A percentile compares a stretch with the other conserved stretches of the same genome.
phyloP scores from a whole-genome alignment of 441 rosid genomes.

The Manihot esculenta region DNA sequence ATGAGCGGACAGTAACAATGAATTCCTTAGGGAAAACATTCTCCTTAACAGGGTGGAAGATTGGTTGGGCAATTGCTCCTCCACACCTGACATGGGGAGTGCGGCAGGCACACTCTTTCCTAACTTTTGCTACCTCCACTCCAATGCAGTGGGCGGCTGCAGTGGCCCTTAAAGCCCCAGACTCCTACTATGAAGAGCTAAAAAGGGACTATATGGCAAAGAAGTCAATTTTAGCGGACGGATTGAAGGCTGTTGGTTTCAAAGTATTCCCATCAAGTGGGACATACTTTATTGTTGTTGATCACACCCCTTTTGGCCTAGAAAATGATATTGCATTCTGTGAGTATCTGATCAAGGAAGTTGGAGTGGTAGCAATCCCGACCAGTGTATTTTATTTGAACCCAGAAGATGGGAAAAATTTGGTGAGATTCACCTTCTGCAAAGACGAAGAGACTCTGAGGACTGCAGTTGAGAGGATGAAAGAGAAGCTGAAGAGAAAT shows the following conservation, averaged over 20 bases:
- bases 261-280: conserved; percentile 85
- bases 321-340: conserved; percentile 79
- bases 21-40: conserved; percentile 90
- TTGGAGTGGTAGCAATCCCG: conserved; percentile 84
- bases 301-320: conserved; percentile 82
- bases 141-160: conserved; percentile 80
- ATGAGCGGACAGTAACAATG: conserved; percentile 79
- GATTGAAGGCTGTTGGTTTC: conserved; percentile 81
- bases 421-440: conserved; percentile 89
- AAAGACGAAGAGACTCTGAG: conserved; percentile 82
- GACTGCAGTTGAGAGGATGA: conserved; percentile 83
- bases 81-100: conserved; percentile 92
- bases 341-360: conserved; percentile 87
- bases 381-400: conserved; percentile 82
- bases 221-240: conserved; percentile 76
- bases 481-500: conserved; percentile 62
- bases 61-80: conserved; percentile 95
- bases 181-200: conserved; percentile 68
- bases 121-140: conserved; percentile 84
- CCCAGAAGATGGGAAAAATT: conserved; percentile 83
- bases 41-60: conserved; percentile 94
- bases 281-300: conserved; percentile 79
- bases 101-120: conserved; percentile 80
- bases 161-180: conserved; percentile 70
- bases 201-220: conserved; percentile 70